Conservation (phyloP, 176 grass and related monocot genomes). For the Otatea glauca region DNA sequence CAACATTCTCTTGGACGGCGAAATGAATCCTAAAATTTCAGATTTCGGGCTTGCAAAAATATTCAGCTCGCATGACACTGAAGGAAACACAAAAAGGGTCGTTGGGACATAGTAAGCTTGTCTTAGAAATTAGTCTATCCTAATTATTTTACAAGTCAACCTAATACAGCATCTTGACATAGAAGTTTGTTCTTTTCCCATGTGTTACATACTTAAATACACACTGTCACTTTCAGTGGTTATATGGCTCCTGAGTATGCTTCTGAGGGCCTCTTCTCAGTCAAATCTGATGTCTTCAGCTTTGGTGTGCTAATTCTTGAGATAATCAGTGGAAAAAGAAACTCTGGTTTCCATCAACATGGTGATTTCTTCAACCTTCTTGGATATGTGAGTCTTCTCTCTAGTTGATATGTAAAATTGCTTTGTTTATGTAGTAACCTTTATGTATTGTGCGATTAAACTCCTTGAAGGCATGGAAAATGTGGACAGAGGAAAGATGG, state of each 20-base stretch:
- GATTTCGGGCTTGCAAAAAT: background rate
- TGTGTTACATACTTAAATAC: background rate
- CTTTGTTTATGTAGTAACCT: background rate
- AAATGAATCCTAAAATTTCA: constrained; percentile 33
- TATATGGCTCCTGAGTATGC: constrained; percentile 39
- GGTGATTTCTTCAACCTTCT: constrained; percentile 24
- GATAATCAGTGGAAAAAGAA: constrained; percentile 34
- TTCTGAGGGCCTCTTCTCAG: constrained; percentile 18
- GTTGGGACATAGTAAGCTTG: constrained; percentile 31
- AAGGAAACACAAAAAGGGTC: constrained; percentile 21
- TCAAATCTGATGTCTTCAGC: constrained; percentile 43
- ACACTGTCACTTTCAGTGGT: constrained; percentile 5
- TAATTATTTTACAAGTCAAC: background rate
- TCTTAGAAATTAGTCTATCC: background rate
- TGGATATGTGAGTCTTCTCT: constrained; percentile 29
- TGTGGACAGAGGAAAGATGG: constrained; percentile 28
- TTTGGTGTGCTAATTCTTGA: constrained; percentile 40
- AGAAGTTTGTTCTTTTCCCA: background rate
- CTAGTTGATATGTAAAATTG: background rate
- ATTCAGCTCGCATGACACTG: constrained; percentile 12
- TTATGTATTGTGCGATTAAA: background rate
- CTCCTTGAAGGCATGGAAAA: constrained; percentile 17
- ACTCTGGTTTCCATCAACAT: constrained; percentile 6
- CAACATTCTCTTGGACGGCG: constrained; percentile 29
- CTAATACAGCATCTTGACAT: background rate